Conservation (phyloP, 306 rosid genomes). For the Argentina anserina region DNA sequence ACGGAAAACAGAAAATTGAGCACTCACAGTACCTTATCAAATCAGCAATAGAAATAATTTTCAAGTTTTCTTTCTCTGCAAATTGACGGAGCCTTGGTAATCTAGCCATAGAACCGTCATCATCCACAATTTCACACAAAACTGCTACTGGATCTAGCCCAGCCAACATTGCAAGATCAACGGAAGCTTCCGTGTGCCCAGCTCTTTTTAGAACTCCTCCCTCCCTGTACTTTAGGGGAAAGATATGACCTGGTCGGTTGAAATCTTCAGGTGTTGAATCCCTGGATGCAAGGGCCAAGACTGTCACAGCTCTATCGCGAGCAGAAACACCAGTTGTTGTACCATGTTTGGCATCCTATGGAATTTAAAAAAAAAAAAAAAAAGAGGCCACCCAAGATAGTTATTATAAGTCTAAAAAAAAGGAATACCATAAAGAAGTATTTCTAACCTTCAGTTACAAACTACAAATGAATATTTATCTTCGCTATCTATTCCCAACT, state of each 20-base stretch:
- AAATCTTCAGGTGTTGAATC: conserved; percentile 82
- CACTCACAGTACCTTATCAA: conserved; percentile 57
- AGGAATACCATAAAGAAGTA: not conserved
- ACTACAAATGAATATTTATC: not conserved
- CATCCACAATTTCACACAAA: conserved; percentile 93
- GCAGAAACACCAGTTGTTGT: conserved; percentile 96
- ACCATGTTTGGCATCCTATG: conserved; percentile 78
- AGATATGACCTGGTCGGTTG: conserved; percentile 95
- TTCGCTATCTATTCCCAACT: not conserved
- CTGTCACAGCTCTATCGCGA: conserved; percentile 79
- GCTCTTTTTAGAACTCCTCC: conserved; percentile 98
- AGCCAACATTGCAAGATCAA: conserved; percentile 82
- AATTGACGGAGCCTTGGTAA: conserved; percentile 82
- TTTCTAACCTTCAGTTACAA: not conserved
- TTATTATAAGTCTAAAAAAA: not conserved
- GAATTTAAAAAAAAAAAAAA: too few species aligned
- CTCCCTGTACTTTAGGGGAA: conserved; percentile 85
- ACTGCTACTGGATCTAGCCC: conserved; percentile 76
- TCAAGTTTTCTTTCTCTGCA: conserved; percentile 66
- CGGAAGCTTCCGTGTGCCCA: conserved; percentile 97
- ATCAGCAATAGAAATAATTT: conserved; percentile 88
- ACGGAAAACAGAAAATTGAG: not conserved
- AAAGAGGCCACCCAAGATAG: conserved; percentile 8
- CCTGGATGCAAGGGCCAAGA: conserved; percentile 77
- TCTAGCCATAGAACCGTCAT: conserved; percentile 99